Evolutionary conservation across 2,329 filamentous ascomycete genomes (phyloP).

Genomic region (Fusarium xyrophilum): DNA sequence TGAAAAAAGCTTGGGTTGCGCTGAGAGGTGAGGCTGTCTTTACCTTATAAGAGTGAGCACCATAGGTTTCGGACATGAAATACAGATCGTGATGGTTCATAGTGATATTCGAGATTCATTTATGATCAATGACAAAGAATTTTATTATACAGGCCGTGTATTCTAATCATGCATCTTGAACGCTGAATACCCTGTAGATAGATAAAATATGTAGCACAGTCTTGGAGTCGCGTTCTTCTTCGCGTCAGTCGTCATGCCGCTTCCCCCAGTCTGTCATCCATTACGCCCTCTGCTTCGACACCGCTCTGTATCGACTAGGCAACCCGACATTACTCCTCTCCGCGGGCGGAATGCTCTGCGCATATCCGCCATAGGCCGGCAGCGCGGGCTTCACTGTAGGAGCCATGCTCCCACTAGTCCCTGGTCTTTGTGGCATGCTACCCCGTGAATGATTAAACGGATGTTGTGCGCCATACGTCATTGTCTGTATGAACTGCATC

Average conservation of each 20-base stretch:
- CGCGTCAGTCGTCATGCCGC: background rate
- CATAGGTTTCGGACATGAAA: no score
- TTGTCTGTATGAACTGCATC: conserved; percentile 10
- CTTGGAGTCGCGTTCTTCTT: background rate
- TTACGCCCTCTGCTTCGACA: conserved; percentile 10
- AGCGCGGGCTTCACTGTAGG: background rate
- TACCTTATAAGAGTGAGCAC: background rate
- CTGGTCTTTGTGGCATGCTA: background rate
- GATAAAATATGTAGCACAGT: background rate
- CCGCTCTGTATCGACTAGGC: conserved; percentile 21
- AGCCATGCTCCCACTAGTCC: background rate
- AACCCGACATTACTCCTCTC: conserved; percentile 24
- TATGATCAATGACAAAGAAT: no score
- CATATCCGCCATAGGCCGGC: conserved; percentile 22
- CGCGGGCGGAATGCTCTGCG: conserved; percentile 6
- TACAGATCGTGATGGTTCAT: background rate
- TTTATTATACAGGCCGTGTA: background rate
- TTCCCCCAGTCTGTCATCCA: background rate
- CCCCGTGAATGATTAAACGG: background rate
- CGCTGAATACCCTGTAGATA: background rate
- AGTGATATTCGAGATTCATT: background rate
- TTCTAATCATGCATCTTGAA: background rate
- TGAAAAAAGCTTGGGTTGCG: no score
- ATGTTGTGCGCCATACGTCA: background rate
- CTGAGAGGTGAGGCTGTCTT: background rate